Evolutionary conservation across 2,329 filamentous ascomycete species (phyloP).

Genomic region (Sporothrix phasma): DNA sequence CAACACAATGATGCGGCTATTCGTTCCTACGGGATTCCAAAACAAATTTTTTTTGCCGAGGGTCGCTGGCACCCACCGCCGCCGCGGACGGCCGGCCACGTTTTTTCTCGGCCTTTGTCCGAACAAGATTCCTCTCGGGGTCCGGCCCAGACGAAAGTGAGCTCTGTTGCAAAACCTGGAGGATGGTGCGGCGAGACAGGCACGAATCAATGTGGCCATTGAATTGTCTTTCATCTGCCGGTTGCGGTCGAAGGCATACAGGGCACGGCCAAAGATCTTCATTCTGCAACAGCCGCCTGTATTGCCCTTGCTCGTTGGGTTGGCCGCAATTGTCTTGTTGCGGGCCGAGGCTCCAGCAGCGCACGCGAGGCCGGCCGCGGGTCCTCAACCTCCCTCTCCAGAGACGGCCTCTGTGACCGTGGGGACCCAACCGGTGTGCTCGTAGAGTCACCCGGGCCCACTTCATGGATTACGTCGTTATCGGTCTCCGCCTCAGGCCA

Average conservation of each 20-base stretch:
- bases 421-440: background rate
- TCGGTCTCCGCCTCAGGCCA: constrained; percentile 56
- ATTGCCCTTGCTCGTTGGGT: constrained; percentile 27
- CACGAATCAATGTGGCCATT: constrained; percentile 92
- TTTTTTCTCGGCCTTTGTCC: constrained; percentile 28
- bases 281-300: constrained; percentile 23
- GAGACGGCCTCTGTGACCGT: background rate
- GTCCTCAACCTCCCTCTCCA: background rate
- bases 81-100: constrained; percentile 24
- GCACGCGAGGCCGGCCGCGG: constrained; percentile 10
- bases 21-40: constrained; percentile 28
- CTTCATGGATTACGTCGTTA: constrained; percentile 5
- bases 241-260: constrained; percentile 69
- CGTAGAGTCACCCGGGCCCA: background rate
- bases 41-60: constrained; percentile 44
- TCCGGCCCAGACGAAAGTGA: constrained; percentile 22
- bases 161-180: constrained; percentile 61
- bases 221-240: constrained; percentile 64
- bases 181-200: constrained; percentile 75
- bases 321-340: constrained; percentile 43
- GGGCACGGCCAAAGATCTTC: constrained; percentile 73
- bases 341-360: constrained; percentile 27
- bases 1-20: background rate
- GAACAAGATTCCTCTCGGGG: constrained; percentile 31
- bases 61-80: constrained; percentile 27